phyloP scores from a whole-genome alignment of 2,329 filamentous ascomycete species.

The Ophiostoma fasciatum region DNA sequence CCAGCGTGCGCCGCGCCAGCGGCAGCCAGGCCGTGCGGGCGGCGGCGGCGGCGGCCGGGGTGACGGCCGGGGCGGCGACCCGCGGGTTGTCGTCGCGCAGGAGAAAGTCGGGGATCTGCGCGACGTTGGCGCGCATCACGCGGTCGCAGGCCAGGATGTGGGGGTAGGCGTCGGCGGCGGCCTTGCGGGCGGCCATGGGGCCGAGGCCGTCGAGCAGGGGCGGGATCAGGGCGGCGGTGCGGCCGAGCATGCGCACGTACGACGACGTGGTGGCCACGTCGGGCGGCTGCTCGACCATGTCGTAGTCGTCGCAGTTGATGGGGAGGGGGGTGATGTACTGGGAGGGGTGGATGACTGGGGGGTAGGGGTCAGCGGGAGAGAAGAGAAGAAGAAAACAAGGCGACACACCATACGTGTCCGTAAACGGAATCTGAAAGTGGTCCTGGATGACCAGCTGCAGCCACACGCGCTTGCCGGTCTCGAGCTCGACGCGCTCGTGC shows the following conservation, averaged over 20 bases:
- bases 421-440: conserved; percentile 20
- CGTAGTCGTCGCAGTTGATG: conserved; percentile 19
- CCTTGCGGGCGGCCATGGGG: conserved; percentile 16
- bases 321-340: conserved; percentile 20
- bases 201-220: conserved; percentile 18
- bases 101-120: conserved; percentile 17
- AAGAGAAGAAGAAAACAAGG: neutral
- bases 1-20: conserved; percentile 19
- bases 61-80: conserved; percentile 9
- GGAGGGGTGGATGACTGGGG: conserved; percentile 15
- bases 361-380: neutral
- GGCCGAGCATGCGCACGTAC: conserved; percentile 16
- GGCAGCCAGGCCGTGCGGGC: conserved; percentile 17
- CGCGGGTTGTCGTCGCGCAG: conserved; percentile 12
- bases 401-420: conserved; percentile 18
- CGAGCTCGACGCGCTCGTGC: conserved; percentile 14
- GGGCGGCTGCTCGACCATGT: conserved; percentile 9
- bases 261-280: conserved; percentile 9
- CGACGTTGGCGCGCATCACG: conserved; percentile 18
- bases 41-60: neutral
- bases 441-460: conserved; percentile 22
- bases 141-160: conserved; percentile 18
- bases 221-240: conserved; percentile 18
- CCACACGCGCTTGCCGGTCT: conserved; percentile 21
- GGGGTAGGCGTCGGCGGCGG: conserved; percentile 16